phyloP scores from a whole-genome alignment of 148 eudicot species.

The Rhododendron griersonianum region DNA sequence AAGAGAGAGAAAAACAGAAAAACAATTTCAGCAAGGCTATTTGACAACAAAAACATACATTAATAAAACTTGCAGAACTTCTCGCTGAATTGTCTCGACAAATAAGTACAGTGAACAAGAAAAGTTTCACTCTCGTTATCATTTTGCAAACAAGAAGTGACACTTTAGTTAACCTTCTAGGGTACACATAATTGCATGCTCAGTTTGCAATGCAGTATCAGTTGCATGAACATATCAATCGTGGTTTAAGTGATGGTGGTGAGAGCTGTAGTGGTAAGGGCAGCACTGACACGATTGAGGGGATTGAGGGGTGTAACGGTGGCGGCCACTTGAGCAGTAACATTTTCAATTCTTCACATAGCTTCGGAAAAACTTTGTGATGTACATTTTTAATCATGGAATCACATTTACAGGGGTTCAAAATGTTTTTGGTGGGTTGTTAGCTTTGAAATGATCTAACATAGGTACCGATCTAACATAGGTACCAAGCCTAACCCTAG shows the following conservation, averaged over 20 bases:
- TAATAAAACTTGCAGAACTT: not conserved
- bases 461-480: not conserved
- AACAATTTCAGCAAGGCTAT: conserved; percentile 10
- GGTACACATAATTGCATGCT: not conserved
- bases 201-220: not conserved
- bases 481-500: not conserved
- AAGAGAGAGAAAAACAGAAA: not conserved
- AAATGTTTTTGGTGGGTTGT: not conserved
- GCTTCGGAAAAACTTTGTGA: not conserved
- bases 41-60: not conserved
- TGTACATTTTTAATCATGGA: not conserved
- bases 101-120: not conserved
- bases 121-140: not conserved
- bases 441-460: not conserved
- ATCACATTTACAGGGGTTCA: not conserved
- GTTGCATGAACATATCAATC: not conserved
- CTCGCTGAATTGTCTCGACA: not conserved
- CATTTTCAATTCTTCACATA: not conserved
- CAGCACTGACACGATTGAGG: not conserved
- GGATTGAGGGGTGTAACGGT: not conserved
- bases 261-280: not conserved
- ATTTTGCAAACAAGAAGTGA: not conserved
- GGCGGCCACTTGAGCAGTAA: not conserved
- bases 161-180: not conserved
- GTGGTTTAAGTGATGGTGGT: not conserved